Conservation (phyloP, 2,329 filamentous ascomycete species). For the Biscogniauxia sp. region DNA sequence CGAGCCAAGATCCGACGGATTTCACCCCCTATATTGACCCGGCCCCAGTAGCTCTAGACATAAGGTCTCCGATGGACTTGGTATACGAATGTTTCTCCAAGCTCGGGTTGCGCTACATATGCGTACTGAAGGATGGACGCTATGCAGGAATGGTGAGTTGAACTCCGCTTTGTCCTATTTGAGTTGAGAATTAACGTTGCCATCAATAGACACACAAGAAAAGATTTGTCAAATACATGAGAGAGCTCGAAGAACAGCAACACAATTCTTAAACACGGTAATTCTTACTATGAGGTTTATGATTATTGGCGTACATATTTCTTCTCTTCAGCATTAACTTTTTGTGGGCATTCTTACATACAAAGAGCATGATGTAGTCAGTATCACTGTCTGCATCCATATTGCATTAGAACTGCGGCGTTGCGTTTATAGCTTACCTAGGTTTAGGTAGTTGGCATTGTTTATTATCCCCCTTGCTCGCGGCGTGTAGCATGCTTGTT, state of each 20-base stretch:
- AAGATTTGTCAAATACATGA: constrained; percentile 90
- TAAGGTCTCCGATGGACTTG: constrained; percentile 86
- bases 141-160: constrained; percentile 80
- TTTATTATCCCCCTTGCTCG: not conserved
- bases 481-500: not conserved
- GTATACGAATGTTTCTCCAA: constrained; percentile 98
- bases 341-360: constrained; percentile 5
- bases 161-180: not conserved
- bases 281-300: not conserved
- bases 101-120: constrained; percentile 87
- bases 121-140: constrained; percentile 77
- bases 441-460: constrained; percentile 3
- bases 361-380: constrained; percentile 3
- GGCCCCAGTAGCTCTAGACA: constrained; percentile 83
- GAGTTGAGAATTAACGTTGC: constrained; percentile 12
- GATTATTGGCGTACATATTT: constrained; percentile 1
- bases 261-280: constrained; percentile 17
- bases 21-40: constrained; percentile 92
- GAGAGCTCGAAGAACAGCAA: constrained; percentile 67
- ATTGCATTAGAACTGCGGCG: constrained; percentile 12
- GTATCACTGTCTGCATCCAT: not conserved
- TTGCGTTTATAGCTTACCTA: constrained; percentile 10
- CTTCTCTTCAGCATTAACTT: constrained; percentile 3
- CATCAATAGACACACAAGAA: constrained; percentile 81
- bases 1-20: constrained; percentile 66